Conservation (phyloP, 805 yeast species). For the Candida maris region DNA sequence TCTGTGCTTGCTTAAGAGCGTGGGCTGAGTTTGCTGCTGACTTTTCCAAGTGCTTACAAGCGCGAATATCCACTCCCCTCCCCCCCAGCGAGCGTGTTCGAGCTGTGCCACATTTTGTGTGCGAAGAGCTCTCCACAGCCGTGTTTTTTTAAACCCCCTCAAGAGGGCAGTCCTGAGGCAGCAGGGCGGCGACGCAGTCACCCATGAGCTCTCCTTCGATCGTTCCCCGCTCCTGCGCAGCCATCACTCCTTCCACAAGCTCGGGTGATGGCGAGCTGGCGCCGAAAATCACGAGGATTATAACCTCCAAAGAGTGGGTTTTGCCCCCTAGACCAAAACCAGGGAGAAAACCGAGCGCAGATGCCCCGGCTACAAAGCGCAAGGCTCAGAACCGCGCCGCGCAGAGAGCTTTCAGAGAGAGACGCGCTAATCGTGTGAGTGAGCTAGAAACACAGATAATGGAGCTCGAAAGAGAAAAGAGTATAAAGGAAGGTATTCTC, state of each 20-base stretch:
- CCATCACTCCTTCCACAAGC: slow-evolving; percentile 15
- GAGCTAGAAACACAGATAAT: slow-evolving; percentile 69
- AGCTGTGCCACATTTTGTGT: too few relatives aligned
- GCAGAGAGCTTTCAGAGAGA: slow-evolving; percentile 83
- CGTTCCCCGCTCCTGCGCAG: slow-evolving; percentile 19
- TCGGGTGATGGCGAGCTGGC: slow-evolving; percentile 4
- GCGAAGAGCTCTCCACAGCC: too few relatives aligned
- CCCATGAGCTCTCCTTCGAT: slow-evolving; percentile 22
- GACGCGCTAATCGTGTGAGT: slow-evolving; percentile 77
- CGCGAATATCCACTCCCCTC: too few relatives aligned
- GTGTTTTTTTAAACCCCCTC: too few relatives aligned
- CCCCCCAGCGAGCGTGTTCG: too few relatives aligned
- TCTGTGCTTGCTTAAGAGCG: too few relatives aligned
- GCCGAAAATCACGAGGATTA: slow-evolving; percentile 43
- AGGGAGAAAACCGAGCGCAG: slow-evolving; percentile 46
- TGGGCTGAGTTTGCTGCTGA: too few relatives aligned
- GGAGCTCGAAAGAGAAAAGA: slow-evolving; percentile 65
- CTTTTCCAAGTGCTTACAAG: too few relatives aligned
- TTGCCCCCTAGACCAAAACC: slow-evolving; percentile 63
- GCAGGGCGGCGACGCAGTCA: neutral
- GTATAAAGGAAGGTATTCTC: slow-evolving; percentile 52
- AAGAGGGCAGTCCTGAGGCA: neutral
- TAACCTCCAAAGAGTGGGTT: slow-evolving; percentile 58
- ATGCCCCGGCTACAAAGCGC: slow-evolving; percentile 79
- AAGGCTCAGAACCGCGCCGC: slow-evolving; percentile 95